Percentiles rank a stretch among this genome's conserved stretches.
These are phyloP conservation scores for Albugo candida DNA, from an alignment of 352 stramenopile species.

Conservation along the genomic window DNA sequence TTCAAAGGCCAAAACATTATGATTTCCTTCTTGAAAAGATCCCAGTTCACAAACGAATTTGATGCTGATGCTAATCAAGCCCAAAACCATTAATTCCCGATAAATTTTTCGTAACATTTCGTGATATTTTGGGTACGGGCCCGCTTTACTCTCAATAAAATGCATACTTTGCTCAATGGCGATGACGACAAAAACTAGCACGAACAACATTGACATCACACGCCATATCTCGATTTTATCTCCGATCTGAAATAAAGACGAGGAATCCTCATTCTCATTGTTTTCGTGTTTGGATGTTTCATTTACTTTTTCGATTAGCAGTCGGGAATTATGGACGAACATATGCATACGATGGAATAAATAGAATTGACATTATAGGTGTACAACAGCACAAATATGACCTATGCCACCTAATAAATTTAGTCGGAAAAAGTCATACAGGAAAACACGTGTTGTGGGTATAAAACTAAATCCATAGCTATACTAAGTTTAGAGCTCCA, in stretches of 20 bases:
- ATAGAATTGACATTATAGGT: too few species aligned
- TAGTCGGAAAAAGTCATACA: too few species aligned
- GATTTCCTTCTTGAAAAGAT: conserved; percentile 11
- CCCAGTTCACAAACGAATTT: conserved; percentile 26
- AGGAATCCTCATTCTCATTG: too few species aligned
- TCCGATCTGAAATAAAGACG: conserved; percentile 31
- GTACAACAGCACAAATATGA: too few species aligned
- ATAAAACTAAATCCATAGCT: too few species aligned
- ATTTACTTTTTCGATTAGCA: too few species aligned
- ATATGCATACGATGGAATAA: too few species aligned
- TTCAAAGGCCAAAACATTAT: conserved; percentile 27
- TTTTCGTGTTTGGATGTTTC: too few species aligned
- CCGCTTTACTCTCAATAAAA: conserved; percentile 5
- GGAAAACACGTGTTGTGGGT: too few species aligned
- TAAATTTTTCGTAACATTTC: conserved; percentile 13
- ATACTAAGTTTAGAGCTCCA: too few species aligned
- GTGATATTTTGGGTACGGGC: conserved; percentile 16
- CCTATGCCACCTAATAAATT: too few species aligned
- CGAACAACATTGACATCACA: conserved; percentile 22
- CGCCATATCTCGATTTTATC: conserved; percentile 31
- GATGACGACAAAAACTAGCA: conserved; percentile 21
- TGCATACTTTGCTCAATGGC: conserved; percentile 11
- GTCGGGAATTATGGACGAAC: too few species aligned
- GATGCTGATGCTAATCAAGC: conserved; percentile 27
- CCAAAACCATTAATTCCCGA: conserved; percentile 34